phyloP scores from a whole-genome alignment of 805 yeast genomes.

The Hanseniaspora nectarophila region DNA sequence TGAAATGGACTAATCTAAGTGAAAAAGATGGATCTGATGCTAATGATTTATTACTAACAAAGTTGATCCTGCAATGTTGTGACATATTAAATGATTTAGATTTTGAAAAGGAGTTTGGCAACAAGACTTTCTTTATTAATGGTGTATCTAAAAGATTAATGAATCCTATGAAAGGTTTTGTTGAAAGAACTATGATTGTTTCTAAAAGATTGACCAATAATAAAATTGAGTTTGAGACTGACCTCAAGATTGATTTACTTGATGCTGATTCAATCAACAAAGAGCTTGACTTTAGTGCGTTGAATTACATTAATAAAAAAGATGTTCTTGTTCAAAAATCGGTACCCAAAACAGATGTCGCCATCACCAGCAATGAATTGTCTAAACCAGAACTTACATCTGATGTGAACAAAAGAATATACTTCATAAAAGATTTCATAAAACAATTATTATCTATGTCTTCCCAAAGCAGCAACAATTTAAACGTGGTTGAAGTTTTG shows the following conservation, averaged over 20 bases:
- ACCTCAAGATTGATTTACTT: conserved; percentile 19
- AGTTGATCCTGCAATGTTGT: conserved; percentile 19
- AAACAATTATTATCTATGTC: conserved; percentile 35
- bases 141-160: conserved; percentile 24
- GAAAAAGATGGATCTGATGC: conserved; percentile 10
- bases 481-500: conserved; percentile 33
- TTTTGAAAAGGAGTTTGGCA: conserved; percentile 15
- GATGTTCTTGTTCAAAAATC: neutral
- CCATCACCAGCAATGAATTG: conserved; percentile 22
- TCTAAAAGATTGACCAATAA: conserved; percentile 24
- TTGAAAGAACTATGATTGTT: conserved; percentile 29
- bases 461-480: conserved; percentile 32
- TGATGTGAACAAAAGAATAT: conserved; percentile 39
- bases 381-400: conserved; percentile 20
- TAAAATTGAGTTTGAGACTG: conserved; percentile 24
- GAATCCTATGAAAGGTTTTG: conserved; percentile 19
- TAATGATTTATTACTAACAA: conserved; percentile 21
- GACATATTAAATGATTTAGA: conserved; percentile 14
- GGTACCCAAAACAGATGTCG: neutral
- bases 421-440: conserved; percentile 64
- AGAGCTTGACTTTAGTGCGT: neutral
- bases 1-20: conserved; percentile 14
- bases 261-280: neutral
- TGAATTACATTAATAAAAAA: neutral
- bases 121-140: conserved; percentile 20